These are phyloP conservation scores for Kodamaea arcana DNA, from an alignment of 1,139 yeast species.

Conservation along the genomic window DNA sequence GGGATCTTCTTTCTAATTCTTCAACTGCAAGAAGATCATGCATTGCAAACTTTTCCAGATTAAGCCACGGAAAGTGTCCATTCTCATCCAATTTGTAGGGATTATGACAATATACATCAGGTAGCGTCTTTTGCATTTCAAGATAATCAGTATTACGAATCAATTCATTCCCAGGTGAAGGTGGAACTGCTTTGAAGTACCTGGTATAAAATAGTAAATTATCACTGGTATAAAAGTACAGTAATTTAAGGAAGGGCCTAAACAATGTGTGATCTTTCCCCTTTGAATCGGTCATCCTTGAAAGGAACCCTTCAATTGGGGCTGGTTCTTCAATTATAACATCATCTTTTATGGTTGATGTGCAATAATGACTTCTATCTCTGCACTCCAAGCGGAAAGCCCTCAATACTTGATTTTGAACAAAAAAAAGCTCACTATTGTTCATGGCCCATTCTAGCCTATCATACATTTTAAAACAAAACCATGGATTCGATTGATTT, in stretches of 20 bases:
- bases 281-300: constrained; percentile 49
- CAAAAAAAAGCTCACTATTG: constrained; percentile 41
- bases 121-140: constrained; percentile 16
- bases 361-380: constrained; percentile 17
- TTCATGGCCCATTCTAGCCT: constrained; percentile 72
- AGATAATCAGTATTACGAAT: constrained; percentile 16
- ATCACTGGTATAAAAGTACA: constrained; percentile 63
- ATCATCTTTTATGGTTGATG: constrained; percentile 9
- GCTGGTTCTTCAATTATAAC: constrained; percentile 45
- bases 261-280: constrained; percentile 43
- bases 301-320: constrained; percentile 74
- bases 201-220: constrained; percentile 57
- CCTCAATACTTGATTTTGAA: constrained; percentile 26
- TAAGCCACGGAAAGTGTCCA: constrained; percentile 62
- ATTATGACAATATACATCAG: constrained; percentile 40
- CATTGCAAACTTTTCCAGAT: constrained; percentile 38
- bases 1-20: constrained; percentile 61
- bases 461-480: constrained; percentile 66
- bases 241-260: constrained; percentile 48
- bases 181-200: constrained; percentile 59
- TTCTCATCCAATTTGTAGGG: constrained; percentile 47
- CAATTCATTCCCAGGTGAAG: constrained; percentile 39
- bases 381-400: constrained; percentile 52
- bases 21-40: constrained; percentile 54
- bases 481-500: constrained; percentile 34